Percentiles rank a stretch among this genome's conserved stretches.
Conservation (phyloP, 1,139 yeast genomes). For the Cylindricascospora bacillispora region DNA sequence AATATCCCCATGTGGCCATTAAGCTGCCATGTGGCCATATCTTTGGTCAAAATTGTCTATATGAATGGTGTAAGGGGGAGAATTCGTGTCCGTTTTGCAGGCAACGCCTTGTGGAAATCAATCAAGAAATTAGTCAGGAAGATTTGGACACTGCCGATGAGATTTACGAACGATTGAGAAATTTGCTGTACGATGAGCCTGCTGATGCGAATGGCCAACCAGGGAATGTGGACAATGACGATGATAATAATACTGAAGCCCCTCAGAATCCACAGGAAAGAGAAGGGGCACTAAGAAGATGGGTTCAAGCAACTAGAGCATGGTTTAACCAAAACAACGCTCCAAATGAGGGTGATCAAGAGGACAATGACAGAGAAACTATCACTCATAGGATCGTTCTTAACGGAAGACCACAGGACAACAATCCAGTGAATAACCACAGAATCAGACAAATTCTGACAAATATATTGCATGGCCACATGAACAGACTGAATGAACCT, state of each 20-base stretch:
- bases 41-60: slow-evolving; percentile 63
- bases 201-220: slow-evolving; percentile 2
- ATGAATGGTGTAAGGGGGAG: slow-evolving; percentile 60
- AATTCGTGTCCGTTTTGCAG: slow-evolving; percentile 78
- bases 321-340: background rate
- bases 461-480: too few species aligned
- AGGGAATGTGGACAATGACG: background rate
- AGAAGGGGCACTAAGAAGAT: too few species aligned
- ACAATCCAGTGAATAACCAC: too few species aligned
- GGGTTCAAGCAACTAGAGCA: too few species aligned
- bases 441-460: too few species aligned
- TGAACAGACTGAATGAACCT: too few species aligned
- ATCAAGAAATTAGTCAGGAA: slow-evolving; percentile 6
- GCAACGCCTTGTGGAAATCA: slow-evolving; percentile 29
- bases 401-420: too few species aligned
- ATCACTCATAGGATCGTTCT: slow-evolving; percentile 1
- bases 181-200: slow-evolving; percentile 13
- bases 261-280: background rate
- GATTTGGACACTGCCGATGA: slow-evolving; percentile 6
- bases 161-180: slow-evolving; percentile 18
- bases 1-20: slow-evolving; percentile 48
- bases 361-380: background rate
- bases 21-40: slow-evolving; percentile 71
- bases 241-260: background rate
- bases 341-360: background rate